These are phyloP conservation scores for Aspergillus pseudonomiae DNA, from an alignment of 2,329 filamentous ascomycete genomes.

Conservation along the genomic window DNA sequence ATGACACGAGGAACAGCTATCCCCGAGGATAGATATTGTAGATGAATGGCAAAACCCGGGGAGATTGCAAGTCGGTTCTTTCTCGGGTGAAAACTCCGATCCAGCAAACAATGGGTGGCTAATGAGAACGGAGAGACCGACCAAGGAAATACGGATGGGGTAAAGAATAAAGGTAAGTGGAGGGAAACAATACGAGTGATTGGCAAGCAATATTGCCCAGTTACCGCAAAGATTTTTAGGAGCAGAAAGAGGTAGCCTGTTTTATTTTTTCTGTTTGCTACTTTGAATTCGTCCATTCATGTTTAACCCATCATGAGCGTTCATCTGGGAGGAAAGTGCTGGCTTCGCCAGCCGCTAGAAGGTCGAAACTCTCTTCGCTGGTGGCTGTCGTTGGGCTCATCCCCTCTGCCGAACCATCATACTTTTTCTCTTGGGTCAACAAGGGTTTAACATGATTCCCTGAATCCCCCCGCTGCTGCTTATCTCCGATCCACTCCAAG, in stretches of 20 bases:
- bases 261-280: constrained; percentile 17
- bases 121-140: not conserved
- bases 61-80: not conserved
- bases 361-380: constrained; percentile 53
- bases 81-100: constrained; percentile 7
- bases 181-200: constrained; percentile 7
- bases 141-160: constrained; percentile 3
- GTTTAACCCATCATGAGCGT: constrained; percentile 9
- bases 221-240: not conserved
- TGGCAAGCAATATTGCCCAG: not conserved
- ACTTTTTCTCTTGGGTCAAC: constrained; percentile 15
- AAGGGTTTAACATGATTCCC: constrained; percentile 10
- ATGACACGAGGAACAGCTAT: not conserved
- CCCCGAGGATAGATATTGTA: not conserved
- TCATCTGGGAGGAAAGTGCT: constrained; percentile 40
- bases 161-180: not conserved
- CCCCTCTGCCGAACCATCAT: constrained; percentile 8
- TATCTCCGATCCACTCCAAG: constrained; percentile 46
- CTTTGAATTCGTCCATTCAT: constrained; percentile 4
- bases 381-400: constrained; percentile 39
- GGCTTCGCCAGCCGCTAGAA: constrained; percentile 48
- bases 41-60: not conserved
- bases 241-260: not conserved
- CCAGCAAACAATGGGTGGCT: constrained; percentile 12
- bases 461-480: constrained; percentile 28